Base-by-base conservation (phyloP, 73 alveolate species). In the Blepharisma japonicum region DNA sequence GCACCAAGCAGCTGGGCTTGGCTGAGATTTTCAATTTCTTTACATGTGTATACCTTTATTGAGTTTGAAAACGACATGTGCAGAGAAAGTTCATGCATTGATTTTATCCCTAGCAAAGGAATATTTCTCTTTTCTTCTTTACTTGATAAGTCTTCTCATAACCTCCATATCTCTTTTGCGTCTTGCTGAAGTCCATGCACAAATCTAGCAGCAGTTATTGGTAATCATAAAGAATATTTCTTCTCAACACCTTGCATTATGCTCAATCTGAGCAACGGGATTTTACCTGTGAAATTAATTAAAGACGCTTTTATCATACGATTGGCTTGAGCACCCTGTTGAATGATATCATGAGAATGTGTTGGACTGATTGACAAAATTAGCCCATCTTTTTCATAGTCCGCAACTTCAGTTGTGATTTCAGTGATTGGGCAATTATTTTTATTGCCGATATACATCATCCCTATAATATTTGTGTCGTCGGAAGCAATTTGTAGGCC, bases 171-270 rank as follows among this genome's bases (percentile, higher is more conserved):
- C 14, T 25, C 47, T 18, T n/a, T 25, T 18, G 74, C 1, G 14
- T 8, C 18, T 14, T 18, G 47, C 5, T 61, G 38, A 14, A 8
- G 39, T 5, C 50, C 74, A 14, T 61, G n/a, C 2, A 14, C 11
- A 25, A 61, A 25, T 11, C 74, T 14, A 1, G 49, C 74, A 61
- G 23, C 23, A 25, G 74, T 61, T 11, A 61, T n/a, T 25, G 74
- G 74, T 25, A 61, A 25, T 25, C 11, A 20, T 18, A 61, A 25
- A 20, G 18, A 8, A 14, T 14, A 20, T 2, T 32, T 32, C 42
- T 32, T 32, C 42, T 32, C 42, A 32, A 32, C 42, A 32, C 42
- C 42, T 32, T 32, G 42, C 42, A 32, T 32, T 32, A 32, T 32
- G 0, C 3, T 32, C 42, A 32, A 32, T 0, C 42, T 32, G 3